These are phyloP conservation scores for Fusarium ambrosium DNA, from an alignment of 2,329 filamentous ascomycete genomes.

Conservation along the genomic window DNA sequence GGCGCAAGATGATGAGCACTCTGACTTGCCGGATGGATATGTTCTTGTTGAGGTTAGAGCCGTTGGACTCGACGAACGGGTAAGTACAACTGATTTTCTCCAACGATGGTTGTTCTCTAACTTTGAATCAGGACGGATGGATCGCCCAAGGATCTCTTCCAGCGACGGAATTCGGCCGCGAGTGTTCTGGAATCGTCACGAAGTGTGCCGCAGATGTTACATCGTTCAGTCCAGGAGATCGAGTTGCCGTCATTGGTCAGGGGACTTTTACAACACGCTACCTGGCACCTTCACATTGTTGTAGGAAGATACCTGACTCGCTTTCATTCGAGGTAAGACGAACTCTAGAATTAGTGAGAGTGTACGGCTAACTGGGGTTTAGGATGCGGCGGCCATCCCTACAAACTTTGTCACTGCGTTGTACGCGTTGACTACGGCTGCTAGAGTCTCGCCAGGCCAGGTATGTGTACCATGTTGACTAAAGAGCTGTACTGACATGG, in stretches of 20 bases:
- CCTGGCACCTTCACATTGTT: constrained; percentile 31
- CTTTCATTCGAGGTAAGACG: constrained; percentile 40
- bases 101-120: constrained; percentile 22
- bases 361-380: background rate
- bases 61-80: constrained; percentile 37
- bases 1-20: constrained; percentile 31
- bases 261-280: constrained; percentile 40
- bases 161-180: constrained; percentile 37
- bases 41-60: constrained; percentile 40
- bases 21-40: constrained; percentile 20
- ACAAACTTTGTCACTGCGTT: constrained; percentile 38
- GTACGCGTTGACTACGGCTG: constrained; percentile 31
- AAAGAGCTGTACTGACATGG: background rate
- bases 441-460: constrained; percentile 27
- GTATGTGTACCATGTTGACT: constrained; percentile 6
- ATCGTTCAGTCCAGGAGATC: constrained; percentile 33
- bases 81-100: constrained; percentile 14
- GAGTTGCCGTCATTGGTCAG: constrained; percentile 38
- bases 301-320: constrained; percentile 39
- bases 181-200: constrained; percentile 35
- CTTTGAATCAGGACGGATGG: constrained; percentile 22
- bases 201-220: constrained; percentile 30
- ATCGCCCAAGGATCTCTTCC: constrained; percentile 40
- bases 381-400: constrained; percentile 39
- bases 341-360: background rate